Base-by-base conservation (phyloP, 257 asterid genomes). In the Salvia splendens region DNA sequence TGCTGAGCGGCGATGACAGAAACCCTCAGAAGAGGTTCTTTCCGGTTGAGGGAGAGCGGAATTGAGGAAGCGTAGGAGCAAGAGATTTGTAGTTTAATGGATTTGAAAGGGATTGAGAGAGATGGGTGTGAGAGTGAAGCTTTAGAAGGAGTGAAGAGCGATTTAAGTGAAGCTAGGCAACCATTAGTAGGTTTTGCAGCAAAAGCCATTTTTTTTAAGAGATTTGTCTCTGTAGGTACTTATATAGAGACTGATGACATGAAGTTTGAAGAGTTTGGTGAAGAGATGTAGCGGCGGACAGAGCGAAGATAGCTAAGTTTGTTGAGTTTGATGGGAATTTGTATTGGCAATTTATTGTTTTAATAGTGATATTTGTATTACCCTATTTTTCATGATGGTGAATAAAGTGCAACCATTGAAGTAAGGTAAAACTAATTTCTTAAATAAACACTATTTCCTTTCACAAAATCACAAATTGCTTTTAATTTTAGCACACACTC, bases 91-190 rank as follows among this genome's bases (percentile, higher is more conserved):
- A 77, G 47, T 67, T 81, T 81, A 12, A 74, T 30, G 78, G 97
- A 87, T 40, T 77, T 83, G 17, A 71, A 58, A 1, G 81, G 78
- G 66, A 84, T 48, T 12, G 85, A 55, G 45, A 81, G 60, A 70
- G n/a, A 52, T 1, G 79, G 76, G 66, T 72, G 67, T 9, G 81
- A 70, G 57, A 62, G 56, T n/a, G 88, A 74, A 71, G 81, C 78
- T 65, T 80, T 82, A 5, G 83, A 64, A 46, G 83, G 9, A 52
- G 85, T 54, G 81, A 78, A 77, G 54, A 81, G 82, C 11, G 91
- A 76, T 7, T 95, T 81, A 8, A 74, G 69, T 36, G 95, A 81
- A 53, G 83, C 69, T 53, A 79, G 68, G 82, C 88, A 86, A 59
- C 76, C 76, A 36, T 79, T 87, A 17, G 92, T 66, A 33, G 90